These are phyloP conservation scores for Fusarium illudens DNA, from an alignment of 2,329 filamentous ascomycete species.

Conservation along the genomic window DNA sequence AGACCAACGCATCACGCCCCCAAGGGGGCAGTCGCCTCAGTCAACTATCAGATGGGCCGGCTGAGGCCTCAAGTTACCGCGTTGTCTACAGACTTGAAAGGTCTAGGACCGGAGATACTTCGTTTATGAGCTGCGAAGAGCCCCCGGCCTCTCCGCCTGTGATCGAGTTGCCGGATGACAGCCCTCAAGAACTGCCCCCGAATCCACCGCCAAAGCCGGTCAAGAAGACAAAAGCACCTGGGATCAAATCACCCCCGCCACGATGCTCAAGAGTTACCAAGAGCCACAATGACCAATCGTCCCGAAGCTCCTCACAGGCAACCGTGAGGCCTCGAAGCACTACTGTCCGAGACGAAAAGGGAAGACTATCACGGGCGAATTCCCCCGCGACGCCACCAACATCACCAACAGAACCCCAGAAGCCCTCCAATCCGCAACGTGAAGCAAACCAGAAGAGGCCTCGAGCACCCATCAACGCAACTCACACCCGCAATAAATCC, in stretches of 20 bases:
- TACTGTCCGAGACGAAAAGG: slow-evolving; percentile 16
- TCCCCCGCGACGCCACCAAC: slow-evolving; percentile 20
- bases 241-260: slow-evolving; percentile 18
- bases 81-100: slow-evolving; percentile 68
- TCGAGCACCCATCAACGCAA: slow-evolving; percentile 26
- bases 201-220: slow-evolving; percentile 21
- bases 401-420: slow-evolving; percentile 15
- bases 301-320: slow-evolving; percentile 5
- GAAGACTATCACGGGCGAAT: slow-evolving; percentile 6
- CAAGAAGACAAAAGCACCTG: slow-evolving; percentile 15
- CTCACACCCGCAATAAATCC: slow-evolving; percentile 42
- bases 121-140: slow-evolving; percentile 48
- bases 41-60: slow-evolving; percentile 32
- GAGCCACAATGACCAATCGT: slow-evolving; percentile 3
- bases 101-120: slow-evolving; percentile 57
- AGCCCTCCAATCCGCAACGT: slow-evolving; percentile 11
- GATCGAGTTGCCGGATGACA: slow-evolving; percentile 41
- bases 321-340: slow-evolving; percentile 4
- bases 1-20: slow-evolving; percentile 53
- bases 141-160: slow-evolving; percentile 30
- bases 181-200: slow-evolving; percentile 3
- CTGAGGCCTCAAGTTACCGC: slow-evolving; percentile 54
- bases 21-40: slow-evolving; percentile 21
- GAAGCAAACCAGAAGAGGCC: slow-evolving; percentile 40
- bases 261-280: slow-evolving; percentile 19